Evolutionary conservation across 305 asterid genomes (phyloP), one percentile per base, ranked within the genome.

Genomic region (Rubia tinctorum): DNA sequence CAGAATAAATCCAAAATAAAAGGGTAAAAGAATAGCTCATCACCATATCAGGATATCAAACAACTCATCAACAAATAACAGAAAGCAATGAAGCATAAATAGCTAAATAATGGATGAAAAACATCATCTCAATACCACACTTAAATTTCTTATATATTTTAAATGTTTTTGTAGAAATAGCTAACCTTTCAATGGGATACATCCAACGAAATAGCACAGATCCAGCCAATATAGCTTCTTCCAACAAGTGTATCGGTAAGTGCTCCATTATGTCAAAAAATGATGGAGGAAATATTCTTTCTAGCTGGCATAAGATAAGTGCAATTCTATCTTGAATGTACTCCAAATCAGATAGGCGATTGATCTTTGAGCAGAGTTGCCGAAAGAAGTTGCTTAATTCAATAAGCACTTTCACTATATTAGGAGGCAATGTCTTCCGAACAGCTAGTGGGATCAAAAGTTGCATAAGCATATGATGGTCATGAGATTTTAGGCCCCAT

Each of bases 381-480:
- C 30, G 8, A 59, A 59, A 59, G 14, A 20, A 59, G 30, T 59
- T 59, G 65, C 34, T 59, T 59, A 59, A 59, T 23, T 59, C 65
- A 7, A 59, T 59, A 22, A 59, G 34, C 13, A 59, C 65, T 59
- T 22, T 59, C 13, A 23, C 65, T 59, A 59, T 59, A 59, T 59
- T 25, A 8, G 13, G 0, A 59, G 30, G 65, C 15, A 59, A 10
- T 59, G 34, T 9, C 5, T 59, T 59, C 34, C 65, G 65, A 59
- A 59, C 39, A 59, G 65, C 37, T 59, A 59, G 30, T 20, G 65
- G 65, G 13, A 59, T 9, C 14, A 59, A 58, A 7, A 58, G 14
- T 22, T 59, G 65, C 65, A 59, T 59, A 59, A 59, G 30, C 27
- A 59, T 59, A 23, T 59, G 34, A 59, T 59, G 65, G 14, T 59